Evolutionary conservation across 768 basidiomycete genomes (phyloP).

Genomic region (Amanita pseudoporphyria): DNA sequence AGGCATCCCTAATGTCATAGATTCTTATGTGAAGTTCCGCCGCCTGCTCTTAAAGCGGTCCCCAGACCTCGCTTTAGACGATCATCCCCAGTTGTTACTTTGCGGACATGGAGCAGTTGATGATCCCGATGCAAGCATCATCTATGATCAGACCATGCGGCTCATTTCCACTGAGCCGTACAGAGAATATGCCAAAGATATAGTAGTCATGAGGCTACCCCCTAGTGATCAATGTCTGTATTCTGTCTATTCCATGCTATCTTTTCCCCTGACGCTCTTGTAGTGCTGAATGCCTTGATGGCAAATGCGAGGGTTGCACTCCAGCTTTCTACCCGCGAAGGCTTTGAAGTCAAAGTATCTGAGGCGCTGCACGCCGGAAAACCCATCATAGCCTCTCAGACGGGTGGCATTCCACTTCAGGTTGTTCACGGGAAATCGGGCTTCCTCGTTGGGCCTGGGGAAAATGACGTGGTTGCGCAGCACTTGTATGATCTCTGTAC

Average conservation of each 20-base stretch:
- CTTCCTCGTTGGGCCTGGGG: slow-evolving; percentile 69
- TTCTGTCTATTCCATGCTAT: slow-evolving; percentile 1
- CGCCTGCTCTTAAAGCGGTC: slow-evolving; percentile 41
- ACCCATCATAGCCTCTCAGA: slow-evolving; percentile 74
- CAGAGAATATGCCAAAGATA: slow-evolving; percentile 46
- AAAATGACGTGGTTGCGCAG: slow-evolving; percentile 66
- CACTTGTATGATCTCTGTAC: slow-evolving; percentile 73
- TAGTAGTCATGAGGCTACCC: slow-evolving; percentile 68
- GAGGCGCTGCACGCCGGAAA: slow-evolving; percentile 89
- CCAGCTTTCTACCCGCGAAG: slow-evolving; percentile 89
- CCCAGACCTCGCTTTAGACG: slow-evolving; percentile 32
- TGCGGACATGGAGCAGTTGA: slow-evolving; percentile 93
- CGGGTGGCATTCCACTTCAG: slow-evolving; percentile 93
- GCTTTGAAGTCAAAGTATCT: slow-evolving; percentile 96
- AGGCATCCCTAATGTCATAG: slow-evolving; percentile 79
- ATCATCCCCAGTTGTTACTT: slow-evolving; percentile 66
- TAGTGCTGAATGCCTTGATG: slow-evolving; percentile 83
- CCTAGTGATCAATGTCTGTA: slow-evolving; percentile 77
- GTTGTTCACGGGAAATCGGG: slow-evolving; percentile 84
- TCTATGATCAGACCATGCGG: slow-evolving; percentile 71
- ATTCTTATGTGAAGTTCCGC: slow-evolving; percentile 82
- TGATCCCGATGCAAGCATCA: slow-evolving; percentile 90
- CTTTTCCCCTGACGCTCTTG: slow-evolving; percentile 7
- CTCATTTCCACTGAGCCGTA: slow-evolving; percentile 45
- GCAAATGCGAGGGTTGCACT: slow-evolving; percentile 83